These are phyloP conservation scores for Ecytonucleospora hepatopenaei DNA, from an alignment of 371 early-diverging fungal species.

Conservation along the genomic window DNA sequence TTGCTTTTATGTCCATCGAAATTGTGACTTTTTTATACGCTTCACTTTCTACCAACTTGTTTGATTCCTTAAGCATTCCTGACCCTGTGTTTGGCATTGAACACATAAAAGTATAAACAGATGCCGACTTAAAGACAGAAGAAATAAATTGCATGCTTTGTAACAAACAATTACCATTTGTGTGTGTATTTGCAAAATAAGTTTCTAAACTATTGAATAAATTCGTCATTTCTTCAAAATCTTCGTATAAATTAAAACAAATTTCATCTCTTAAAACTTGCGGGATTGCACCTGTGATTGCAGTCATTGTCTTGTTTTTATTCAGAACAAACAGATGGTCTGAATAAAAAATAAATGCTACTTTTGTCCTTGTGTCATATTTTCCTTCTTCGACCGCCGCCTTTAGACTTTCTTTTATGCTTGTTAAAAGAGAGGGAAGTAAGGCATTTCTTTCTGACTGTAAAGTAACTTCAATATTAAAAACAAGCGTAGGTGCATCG, in stretches of 20 bases:
- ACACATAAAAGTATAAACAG: constrained; percentile 36
- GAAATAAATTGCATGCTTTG: constrained; percentile 32
- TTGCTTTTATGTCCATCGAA: constrained; percentile 73
- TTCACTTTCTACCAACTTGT: constrained; percentile 12
- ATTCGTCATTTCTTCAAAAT: neutral
- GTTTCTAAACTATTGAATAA: constrained; percentile 12
- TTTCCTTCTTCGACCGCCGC: constrained; percentile 5
- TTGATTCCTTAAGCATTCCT: constrained; percentile 16
- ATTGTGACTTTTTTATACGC: constrained; percentile 77
- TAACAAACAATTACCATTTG: constrained; percentile 40
- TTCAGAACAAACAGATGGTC: constrained; percentile 27
- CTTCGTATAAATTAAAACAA: constrained; percentile 1
- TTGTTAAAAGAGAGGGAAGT: constrained; percentile 13
- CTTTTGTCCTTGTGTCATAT: constrained; percentile 24
- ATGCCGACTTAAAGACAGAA: constrained; percentile 26
- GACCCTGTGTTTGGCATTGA: constrained; percentile 40
- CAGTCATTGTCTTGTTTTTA: constrained; percentile 13
- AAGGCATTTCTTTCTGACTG: constrained; percentile 21
- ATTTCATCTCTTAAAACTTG: neutral
- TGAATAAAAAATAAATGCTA: constrained; percentile 39
- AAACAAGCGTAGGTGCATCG: constrained; percentile 30
- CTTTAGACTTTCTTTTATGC: constrained; percentile 18
- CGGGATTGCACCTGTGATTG: constrained; percentile 3
- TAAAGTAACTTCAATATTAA: constrained; percentile 45
- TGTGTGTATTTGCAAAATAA: constrained; percentile 21